These are phyloP conservation scores for Chalciporus chontae DNA, from an alignment of 768 basidiomycete genomes.

Conservation along the genomic window DNA sequence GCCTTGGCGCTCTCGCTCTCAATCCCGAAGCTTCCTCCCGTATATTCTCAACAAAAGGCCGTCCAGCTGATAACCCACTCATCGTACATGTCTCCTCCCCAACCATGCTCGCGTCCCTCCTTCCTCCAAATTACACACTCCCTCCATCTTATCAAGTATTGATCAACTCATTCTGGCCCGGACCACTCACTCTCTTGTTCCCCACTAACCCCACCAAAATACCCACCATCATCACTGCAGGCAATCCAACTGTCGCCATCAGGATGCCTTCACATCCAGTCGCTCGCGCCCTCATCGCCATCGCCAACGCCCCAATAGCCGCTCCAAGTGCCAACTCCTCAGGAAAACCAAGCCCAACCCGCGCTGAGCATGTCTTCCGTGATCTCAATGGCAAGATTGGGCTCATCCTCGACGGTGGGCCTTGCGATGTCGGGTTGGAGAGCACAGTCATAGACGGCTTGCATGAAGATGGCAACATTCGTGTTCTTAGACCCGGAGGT, in stretches of 20 bases:
- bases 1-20: slow-evolving; percentile 86
- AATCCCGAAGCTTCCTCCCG: slow-evolving; percentile 55
- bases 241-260: slow-evolving; percentile 79
- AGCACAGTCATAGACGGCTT: slow-evolving; percentile 94
- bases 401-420: slow-evolving; percentile 88
- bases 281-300: slow-evolving; percentile 82
- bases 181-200: slow-evolving; percentile 88
- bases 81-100: slow-evolving; percentile 93
- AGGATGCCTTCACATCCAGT: slow-evolving; percentile 95
- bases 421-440: slow-evolving; percentile 88
- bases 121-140: slow-evolving; percentile 62
- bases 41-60: slow-evolving; percentile 87
- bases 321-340: slow-evolving; percentile 96
- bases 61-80: slow-evolving; percentile 93
- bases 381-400: slow-evolving; percentile 75
- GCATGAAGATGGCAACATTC: slow-evolving; percentile 66
- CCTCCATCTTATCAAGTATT: slow-evolving; percentile 67
- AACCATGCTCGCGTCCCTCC: slow-evolving; percentile 72
- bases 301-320: slow-evolving; percentile 73
- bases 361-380: slow-evolving; percentile 75
- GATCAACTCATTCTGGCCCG: slow-evolving; percentile 91
- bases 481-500: slow-evolving; percentile 88
- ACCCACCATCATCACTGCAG: slow-evolving; percentile 76
- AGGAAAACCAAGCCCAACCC: slow-evolving; percentile 91
- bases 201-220: slow-evolving; percentile 61